Evolutionary conservation across 352 stramenopile species (phyloP), one percentile per base, ranked within the genome.

Genomic region (Globisporangium solare): DNA sequence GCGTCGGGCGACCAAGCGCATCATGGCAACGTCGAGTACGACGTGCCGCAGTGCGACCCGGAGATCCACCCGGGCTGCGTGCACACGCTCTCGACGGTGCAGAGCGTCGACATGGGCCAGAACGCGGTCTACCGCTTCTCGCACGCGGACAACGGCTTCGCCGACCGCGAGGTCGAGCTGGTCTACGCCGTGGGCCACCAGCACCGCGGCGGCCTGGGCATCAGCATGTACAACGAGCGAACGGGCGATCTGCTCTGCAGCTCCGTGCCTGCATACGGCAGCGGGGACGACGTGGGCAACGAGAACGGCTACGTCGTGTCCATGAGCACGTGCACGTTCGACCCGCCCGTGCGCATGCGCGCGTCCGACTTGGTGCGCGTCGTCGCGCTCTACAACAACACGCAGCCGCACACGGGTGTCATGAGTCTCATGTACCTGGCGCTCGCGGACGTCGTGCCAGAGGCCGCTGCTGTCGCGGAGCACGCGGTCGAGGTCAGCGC

Each of bases 371-470:
- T 90, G 47, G 71, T 90, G 60, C 79, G 82, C 50, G 62, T 92
- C 55, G 79, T 92, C 4, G 73, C 82, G 18, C 70, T 89, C 15
- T 92, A 89, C 70, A 90, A 92, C 76, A 90, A 87, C 69, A 90
- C 82, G 37, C 20, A 83, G 40, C 63, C 77, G 40, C 82, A 90
- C 64, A 89, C 82, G 27, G 82, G 82, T 42, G 82, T 79, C 6
- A 92, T 92, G 82, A 87, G 76, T 51, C 58, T 92, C 13, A 79
- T 88, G 73, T 92, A 90, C 70, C 51, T 92, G 47, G 82, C 78
- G 31, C 64, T 90, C 13, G 77, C 74, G 49, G 79, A 92, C 56
- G 79, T 86, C 48, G 22, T 56, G 24, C 24, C 24, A 27, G 24
- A 27, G 24, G 5, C 24, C 10, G 37, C 48, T 6, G 49, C 50